Base-by-base conservation (phyloP, 192 early-diverging fungal species). In the Ambispora gerdemannii region DNA sequence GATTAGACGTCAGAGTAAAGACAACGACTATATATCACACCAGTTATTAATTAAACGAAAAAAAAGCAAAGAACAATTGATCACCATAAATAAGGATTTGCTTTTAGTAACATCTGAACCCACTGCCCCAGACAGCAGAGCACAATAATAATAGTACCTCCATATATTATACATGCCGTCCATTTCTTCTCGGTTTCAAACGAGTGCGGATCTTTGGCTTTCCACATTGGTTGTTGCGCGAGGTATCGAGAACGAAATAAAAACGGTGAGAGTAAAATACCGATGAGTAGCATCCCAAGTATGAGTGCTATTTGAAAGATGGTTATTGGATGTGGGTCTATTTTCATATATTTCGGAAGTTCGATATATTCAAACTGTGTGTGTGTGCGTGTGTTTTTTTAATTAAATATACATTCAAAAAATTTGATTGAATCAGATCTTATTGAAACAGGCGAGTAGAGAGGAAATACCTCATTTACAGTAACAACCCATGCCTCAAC, bases 11-110 rank as follows among this genome's bases (percentile, higher is more conserved):
- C n/a, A n/a, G n/a, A n/a, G n/a, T n/a, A n/a, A n/a, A n/a, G n/a
- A n/a, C n/a, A n/a, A n/a, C n/a, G n/a, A n/a, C n/a, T n/a, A n/a
- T n/a, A n/a, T n/a, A n/a, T n/a, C n/a, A n/a, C n/a, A n/a, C n/a
- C n/a, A n/a, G n/a, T n/a, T n/a, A n/a, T n/a, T n/a, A 20, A 28
- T 43, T 0, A 43, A 13, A 2, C 71, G 33, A 62, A 70, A 74
- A 50, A 74, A 64, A 13, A 34, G 28, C n/a, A 30, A 30, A 20
- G 6, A 53, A 72, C 15, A 72, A 28, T 63, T 25, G 71, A 74
- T 52, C 79, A 83, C 90, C 90, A 92, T n/a, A 84, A 11, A 75
- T 90, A 85, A 19, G 90, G 89, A 58, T 92, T 84, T 58, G 80
- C 74, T 17, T 80, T 80, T 15, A 89, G 67, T 24, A 83, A 55